These are phyloP conservation scores for Reticulascus tulasneorum DNA, from an alignment of 2,329 filamentous ascomycete species.

Conservation along the genomic window DNA sequence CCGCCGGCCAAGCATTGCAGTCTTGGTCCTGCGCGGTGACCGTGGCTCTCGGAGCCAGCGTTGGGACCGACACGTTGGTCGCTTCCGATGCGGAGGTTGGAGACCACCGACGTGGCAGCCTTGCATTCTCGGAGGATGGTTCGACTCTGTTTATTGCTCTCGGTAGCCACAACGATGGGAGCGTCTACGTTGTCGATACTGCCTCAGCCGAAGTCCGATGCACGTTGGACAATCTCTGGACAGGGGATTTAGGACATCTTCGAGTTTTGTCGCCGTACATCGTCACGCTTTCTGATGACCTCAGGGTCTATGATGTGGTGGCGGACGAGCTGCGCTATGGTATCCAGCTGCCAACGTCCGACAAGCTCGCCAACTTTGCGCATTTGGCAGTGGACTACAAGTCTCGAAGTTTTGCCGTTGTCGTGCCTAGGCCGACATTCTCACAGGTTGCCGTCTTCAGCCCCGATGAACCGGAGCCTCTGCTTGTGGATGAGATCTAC, in stretches of 20 bases:
- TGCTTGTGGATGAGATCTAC: conserved; percentile 54
- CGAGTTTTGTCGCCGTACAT: conserved; percentile 70
- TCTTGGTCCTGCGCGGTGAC: conserved; percentile 66
- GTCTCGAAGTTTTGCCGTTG: conserved; percentile 63
- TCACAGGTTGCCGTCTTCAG: conserved; percentile 65
- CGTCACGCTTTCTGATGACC: conserved; percentile 67
- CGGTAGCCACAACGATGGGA: conserved; percentile 50
- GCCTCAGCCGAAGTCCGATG: conserved; percentile 62
- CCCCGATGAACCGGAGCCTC: conserved; percentile 52
- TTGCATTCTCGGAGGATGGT: conserved; percentile 80
- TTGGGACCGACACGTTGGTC: conserved; percentile 28
- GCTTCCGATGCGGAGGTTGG: conserved; percentile 20
- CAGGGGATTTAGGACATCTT: conserved; percentile 61
- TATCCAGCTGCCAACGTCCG: conserved; percentile 47
- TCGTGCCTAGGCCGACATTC: conserved; percentile 42
- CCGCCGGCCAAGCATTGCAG: conserved; percentile 54
- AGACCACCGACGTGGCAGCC: conserved; percentile 52
- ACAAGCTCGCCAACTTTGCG: conserved; percentile 39
- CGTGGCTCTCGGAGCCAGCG: conserved; percentile 20
- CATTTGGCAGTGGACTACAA: conserved; percentile 69
- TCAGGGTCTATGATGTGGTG: conserved; percentile 82
- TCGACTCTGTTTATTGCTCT: conserved; percentile 73
- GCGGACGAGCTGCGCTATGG: conserved; percentile 69
- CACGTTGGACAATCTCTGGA: conserved; percentile 64
- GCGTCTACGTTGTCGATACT: conserved; percentile 74